These are phyloP conservation scores for Globisporangium recalcitrans DNA, from an alignment of 352 stramenopile genomes.

Conservation along the genomic window DNA sequence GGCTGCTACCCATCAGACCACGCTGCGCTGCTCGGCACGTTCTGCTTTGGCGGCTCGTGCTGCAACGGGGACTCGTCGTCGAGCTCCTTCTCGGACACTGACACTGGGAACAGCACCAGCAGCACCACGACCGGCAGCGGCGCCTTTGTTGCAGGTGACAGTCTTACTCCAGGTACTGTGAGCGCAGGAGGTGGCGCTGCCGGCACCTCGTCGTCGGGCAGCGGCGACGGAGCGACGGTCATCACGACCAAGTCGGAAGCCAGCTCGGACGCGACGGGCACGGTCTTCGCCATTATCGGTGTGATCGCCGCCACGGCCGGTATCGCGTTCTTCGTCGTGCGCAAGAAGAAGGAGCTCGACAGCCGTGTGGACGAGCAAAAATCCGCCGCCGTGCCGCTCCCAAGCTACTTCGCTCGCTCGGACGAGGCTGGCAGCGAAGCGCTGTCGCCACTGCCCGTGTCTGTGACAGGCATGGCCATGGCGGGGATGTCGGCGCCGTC, in stretches of 20 bases:
- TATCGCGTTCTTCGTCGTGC: conserved; percentile 48
- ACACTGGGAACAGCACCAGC: not conserved
- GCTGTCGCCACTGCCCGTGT: conserved; percentile 26
- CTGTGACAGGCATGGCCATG: not conserved
- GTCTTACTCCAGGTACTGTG: conserved; percentile 22
- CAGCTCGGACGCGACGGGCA: conserved; percentile 32
- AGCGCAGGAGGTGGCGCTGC: not conserved
- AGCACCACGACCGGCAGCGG: not conserved
- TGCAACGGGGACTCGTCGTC: conserved; percentile 35
- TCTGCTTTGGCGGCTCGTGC: conserved; percentile 55
- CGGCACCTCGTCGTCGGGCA: conserved; percentile 6
- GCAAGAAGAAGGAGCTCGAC: conserved; percentile 45
- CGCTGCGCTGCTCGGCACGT: conserved; percentile 47
- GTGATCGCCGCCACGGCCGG: conserved; percentile 33
- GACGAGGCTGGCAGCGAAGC: conserved; percentile 23
- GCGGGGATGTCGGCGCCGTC: conserved; percentile 12
- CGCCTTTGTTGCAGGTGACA: conserved; percentile 19
- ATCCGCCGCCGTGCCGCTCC: conserved; percentile 23
- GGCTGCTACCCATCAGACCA: conserved; percentile 79
- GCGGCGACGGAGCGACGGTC: conserved; percentile 15
- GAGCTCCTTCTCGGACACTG: not conserved
- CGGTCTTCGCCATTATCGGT: conserved; percentile 45
- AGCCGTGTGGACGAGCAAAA: conserved; percentile 39
- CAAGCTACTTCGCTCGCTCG: conserved; percentile 36
- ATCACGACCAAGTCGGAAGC: conserved; percentile 40